Base-by-base conservation (phyloP, 2,329 filamentous ascomycete genomes). In the Penicillium sp. region DNA sequence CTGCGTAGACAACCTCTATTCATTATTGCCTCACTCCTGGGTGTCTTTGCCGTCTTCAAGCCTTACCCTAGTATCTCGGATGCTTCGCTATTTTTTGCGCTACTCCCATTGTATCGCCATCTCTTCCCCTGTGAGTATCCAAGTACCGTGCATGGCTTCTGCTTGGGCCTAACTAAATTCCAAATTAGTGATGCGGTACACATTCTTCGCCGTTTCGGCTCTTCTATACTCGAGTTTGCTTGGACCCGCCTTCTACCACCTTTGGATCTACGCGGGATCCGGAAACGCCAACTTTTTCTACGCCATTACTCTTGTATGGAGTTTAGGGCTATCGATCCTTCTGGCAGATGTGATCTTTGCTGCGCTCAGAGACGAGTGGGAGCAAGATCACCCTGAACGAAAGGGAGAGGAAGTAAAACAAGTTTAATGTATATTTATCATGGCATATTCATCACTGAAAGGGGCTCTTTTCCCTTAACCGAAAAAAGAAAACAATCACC, bases 241-340 rank as follows among this genome's bases (percentile, higher is more conserved):
- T 0, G 95, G 95, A 0, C 95, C 95, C 1, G 93, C 93, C 0
- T 99, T 99, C 75, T 97, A 98, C 75, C 89, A 99, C 74, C 82
- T 99, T 5, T 99, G 95, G 95, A 94, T 99, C 60, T 99, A 98
- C 73, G 95, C 95, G 2, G 95, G 95, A 53, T 97, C 93, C 59
- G 95, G 95, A 30, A 99, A 99, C 71, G 95, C 95, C 61, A 99
- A 99, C 76, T 99, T 99, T 80, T 99, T 99, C 80, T 99, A 99
- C 74, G 95, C 95, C 66, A 98, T 99, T 70, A 99, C 95, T 0
- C 81, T 99, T n/a, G 95, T 99, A 0, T 99, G 95, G 95, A 96
- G 92, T 73, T 77, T 99, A 26, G 95, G 92, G 0, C 84, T 96
- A 68, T 93, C 93, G 40, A 83, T 99, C 64, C 80, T 99, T 33